Evolutionary conservation across 2,329 filamentous ascomycete species (phyloP).

Genomic region (Alternaria arborescens): DNA sequence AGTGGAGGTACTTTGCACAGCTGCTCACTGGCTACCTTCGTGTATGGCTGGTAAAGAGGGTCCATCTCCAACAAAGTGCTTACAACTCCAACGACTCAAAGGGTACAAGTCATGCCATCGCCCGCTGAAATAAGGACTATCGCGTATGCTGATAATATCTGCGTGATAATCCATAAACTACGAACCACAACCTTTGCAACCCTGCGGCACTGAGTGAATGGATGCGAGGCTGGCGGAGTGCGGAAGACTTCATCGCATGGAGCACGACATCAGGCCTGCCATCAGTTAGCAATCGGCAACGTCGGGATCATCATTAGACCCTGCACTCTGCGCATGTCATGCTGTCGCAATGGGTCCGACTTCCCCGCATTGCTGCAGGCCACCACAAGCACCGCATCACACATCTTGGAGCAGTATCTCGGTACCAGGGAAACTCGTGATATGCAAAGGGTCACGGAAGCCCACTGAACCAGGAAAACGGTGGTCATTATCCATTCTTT

Average conservation of each 20-base stretch:
- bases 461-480: background rate
- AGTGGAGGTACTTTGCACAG: background rate
- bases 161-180: background rate
- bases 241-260: background rate
- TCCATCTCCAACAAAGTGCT: background rate
- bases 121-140: too few relatives aligned
- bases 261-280: background rate
- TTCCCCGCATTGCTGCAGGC: background rate
- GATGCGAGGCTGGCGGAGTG: background rate
- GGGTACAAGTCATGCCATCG: too few relatives aligned
- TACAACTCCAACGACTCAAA: background rate
- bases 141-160: background rate
- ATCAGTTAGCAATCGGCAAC: background rate
- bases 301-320: background rate
- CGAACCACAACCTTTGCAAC: background rate
- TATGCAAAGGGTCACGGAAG: background rate
- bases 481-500: constrained; percentile 15
- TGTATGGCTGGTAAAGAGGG: background rate
- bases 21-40: background rate
- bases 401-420: background rate
- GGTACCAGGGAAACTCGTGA: background rate
- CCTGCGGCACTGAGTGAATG: background rate
- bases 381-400: background rate
- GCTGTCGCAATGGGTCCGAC: background rate
- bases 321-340: constrained; percentile 1